phyloP scores from a whole-genome alignment of 2,329 filamentous ascomycete species.

The Exophiala viscosa region DNA sequence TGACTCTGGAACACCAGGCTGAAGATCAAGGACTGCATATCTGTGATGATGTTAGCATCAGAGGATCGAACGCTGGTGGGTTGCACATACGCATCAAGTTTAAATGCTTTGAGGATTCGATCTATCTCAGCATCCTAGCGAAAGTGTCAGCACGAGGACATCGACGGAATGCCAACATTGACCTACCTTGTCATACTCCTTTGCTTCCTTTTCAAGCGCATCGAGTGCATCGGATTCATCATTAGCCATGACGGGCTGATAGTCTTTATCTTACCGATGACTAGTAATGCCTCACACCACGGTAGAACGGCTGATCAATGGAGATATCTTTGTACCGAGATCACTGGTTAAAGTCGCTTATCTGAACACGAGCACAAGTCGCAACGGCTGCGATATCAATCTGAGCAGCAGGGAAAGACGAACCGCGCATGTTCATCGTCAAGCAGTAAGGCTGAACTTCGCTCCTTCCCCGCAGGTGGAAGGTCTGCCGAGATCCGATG shows the following conservation, averaged over 20 bases:
- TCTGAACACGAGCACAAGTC: no score
- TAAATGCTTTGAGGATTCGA: conserved; percentile 86
- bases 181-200: conserved; percentile 82
- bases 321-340: no score
- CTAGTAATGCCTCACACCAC: conserved; percentile 1
- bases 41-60: conserved; percentile 39
- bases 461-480: not conserved
- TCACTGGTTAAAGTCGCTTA: no score
- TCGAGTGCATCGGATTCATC: conserved; percentile 74
- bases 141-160: not conserved
- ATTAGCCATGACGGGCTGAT: conserved; percentile 46
- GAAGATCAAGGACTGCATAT: conserved; percentile 91
- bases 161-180: conserved; percentile 20
- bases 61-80: not conserved
- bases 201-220: conserved; percentile 76
- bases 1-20: conserved; percentile 89
- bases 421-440: not conserved
- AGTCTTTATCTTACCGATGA: conserved; percentile 27
- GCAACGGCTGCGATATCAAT: not conserved
- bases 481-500: not conserved
- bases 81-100: conserved; percentile 62
- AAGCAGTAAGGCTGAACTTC: not conserved
- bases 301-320: not conserved
- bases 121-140: conserved; percentile 87
- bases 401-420: not conserved